Evolutionary conservation across 2,329 filamentous ascomycete species (phyloP).

Genomic region (Aspergillus tamarii): DNA sequence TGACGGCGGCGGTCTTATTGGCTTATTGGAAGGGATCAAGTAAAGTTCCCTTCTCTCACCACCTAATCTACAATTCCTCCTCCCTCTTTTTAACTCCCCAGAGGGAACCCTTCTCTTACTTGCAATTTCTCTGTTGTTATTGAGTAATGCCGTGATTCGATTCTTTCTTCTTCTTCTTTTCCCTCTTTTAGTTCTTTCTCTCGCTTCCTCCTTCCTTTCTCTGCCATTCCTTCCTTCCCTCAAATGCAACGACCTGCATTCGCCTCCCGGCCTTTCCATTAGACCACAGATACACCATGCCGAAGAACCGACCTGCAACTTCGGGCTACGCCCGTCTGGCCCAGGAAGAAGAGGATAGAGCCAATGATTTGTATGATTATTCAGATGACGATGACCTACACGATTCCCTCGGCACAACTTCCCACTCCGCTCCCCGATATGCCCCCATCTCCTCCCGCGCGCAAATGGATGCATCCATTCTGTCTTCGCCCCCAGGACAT

Average conservation of each 20-base stretch:
- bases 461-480: slow-evolving; percentile 54
- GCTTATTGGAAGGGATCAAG: not conserved
- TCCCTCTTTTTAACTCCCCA: slow-evolving; percentile 1
- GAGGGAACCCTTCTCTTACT: not conserved
- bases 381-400: slow-evolving; percentile 70
- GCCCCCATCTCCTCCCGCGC: slow-evolving; percentile 57
- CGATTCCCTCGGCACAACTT: slow-evolving; percentile 57
- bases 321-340: slow-evolving; percentile 85
- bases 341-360: slow-evolving; percentile 69
- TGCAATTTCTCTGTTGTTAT: not conserved
- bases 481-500: slow-evolving; percentile 43
- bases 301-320: slow-evolving; percentile 69
- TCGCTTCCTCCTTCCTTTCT: slow-evolving; percentile 11
- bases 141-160: slow-evolving; percentile 23
- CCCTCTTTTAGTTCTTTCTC: slow-evolving; percentile 15
- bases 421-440: slow-evolving; percentile 63
- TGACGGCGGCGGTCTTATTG: slow-evolving; percentile 4
- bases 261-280: slow-evolving; percentile 15
- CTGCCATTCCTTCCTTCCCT: slow-evolving; percentile 6
- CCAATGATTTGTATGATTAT: slow-evolving; percentile 60
- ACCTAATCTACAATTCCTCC: slow-evolving; percentile 3
- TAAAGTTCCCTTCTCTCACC: not conserved
- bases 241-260: slow-evolving; percentile 13
- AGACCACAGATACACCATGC: slow-evolving; percentile 55
- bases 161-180: slow-evolving; percentile 8